phyloP scores from a whole-genome alignment of 805 yeast species.

The Spathaspora girioi region DNA sequence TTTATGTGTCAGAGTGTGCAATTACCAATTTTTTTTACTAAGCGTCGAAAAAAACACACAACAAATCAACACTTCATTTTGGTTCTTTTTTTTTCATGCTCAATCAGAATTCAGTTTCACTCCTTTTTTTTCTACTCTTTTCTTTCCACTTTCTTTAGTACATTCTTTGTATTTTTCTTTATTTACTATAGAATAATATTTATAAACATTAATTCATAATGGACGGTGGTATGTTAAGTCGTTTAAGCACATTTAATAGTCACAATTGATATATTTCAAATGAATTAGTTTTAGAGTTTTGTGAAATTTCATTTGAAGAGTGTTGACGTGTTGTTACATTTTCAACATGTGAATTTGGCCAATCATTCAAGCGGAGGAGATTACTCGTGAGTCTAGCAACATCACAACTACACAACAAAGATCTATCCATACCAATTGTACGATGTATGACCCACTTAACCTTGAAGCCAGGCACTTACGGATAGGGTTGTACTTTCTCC shows the following conservation, averaged over 20 bases:
- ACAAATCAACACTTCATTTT: constrained; percentile 1
- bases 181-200: constrained; percentile 1
- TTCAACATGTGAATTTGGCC: neutral
- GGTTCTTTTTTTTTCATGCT: neutral
- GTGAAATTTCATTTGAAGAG: neutral
- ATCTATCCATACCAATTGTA: neutral
- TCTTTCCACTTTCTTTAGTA: constrained; percentile 1
- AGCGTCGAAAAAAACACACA: neutral
- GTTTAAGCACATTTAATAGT: neutral
- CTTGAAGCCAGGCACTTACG: neutral
- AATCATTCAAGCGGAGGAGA: neutral
- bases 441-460: neutral
- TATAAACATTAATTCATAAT: constrained; percentile 29
- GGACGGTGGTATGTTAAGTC: constrained; percentile 56
- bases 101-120: constrained; percentile 1
- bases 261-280: neutral
- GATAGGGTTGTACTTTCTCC: neutral
- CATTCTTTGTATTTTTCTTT: neutral
- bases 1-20: neutral
- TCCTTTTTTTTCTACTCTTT: constrained; percentile 3
- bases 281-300: neutral
- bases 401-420: neutral
- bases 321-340: neutral
- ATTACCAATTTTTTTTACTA: neutral
- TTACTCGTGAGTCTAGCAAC: neutral